Evolutionary conservation across 2,329 filamentous ascomycete species (phyloP), one percentile per base, ranked within the genome.

Genomic region (Incumbomyces lentus): DNA sequence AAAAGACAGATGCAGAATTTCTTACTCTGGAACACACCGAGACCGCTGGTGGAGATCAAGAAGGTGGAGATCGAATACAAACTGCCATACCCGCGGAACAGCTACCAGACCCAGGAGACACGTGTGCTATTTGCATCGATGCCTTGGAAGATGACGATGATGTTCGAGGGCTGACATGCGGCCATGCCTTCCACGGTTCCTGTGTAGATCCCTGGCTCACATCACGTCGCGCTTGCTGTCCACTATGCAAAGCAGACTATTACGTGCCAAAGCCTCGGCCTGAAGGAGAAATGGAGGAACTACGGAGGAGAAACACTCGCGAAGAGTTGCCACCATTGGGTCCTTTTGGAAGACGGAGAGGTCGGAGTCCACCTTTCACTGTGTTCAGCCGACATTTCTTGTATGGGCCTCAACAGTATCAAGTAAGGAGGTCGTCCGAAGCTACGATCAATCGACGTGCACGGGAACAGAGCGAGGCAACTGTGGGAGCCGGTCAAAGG

Each of bases 171-270:
- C 70, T 98, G 51, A 88, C 86, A 3, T 98, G 92, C 60, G 92
- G 92, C n/a, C 92, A 98, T 65, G 89, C 90, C 45, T 98, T 96
- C 76, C 92, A 98, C 63, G 89, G 88, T 42, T 86, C 84, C 33
- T 98, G 92, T 62, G 79, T 98, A 40, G 92, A 98, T 58, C 92
- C 92, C 10, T 98, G 92, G 92, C 70, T 98, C 53, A 98, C 92
- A 8, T 89, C 85, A 60, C 80, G 92, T 52, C 82, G 90, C 55
- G 92, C 92, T 19, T 96, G 90, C 70, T 98, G 92, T 63, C 92
- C 92, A 5, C 80, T 98, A 6, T 98, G 92, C 73, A 98, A 98
- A 69, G 86, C 90, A 34, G 92, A 98, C 62, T 98, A 96, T 65
- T 96, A 94, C 64, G 82, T 87, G 2, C 90, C 92, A 0, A 96